Evolutionary conservation across 176 grass and related monocot genomes (phyloP).

Genomic region (Puya raimondii): DNA sequence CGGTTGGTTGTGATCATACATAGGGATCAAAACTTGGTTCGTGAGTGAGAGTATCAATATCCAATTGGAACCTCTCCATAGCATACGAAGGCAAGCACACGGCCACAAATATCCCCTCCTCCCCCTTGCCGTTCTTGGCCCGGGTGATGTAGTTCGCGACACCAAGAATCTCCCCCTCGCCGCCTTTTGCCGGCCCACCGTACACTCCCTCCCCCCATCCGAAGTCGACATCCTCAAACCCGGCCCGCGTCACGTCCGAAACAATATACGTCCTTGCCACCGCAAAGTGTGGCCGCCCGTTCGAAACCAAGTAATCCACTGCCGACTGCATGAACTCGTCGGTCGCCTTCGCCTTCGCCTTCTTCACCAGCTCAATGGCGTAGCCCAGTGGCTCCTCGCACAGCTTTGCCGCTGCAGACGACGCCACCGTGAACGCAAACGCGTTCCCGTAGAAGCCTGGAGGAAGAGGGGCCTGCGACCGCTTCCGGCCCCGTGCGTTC

Average conservation of each 20-base stretch:
- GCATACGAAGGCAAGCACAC: slow-evolving; percentile 25
- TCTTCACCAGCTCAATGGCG: slow-evolving; percentile 19
- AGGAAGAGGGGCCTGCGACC: slow-evolving; percentile 6
- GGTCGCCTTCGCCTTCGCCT: slow-evolving; percentile 15
- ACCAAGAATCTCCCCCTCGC: slow-evolving; percentile 5
- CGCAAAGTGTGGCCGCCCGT: slow-evolving; percentile 10
- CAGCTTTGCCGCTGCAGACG: slow-evolving; percentile 5
- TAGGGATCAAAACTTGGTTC: not conserved
- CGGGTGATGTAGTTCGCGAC: slow-evolving; percentile 19
- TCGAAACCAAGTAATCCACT: slow-evolving; percentile 9
- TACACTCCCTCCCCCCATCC: slow-evolving; percentile 29
- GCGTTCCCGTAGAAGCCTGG: slow-evolving; percentile 32
- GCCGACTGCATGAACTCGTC: slow-evolving; percentile 28
- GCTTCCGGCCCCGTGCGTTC: slow-evolving; percentile 24
- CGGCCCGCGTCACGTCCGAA: slow-evolving; percentile 21
- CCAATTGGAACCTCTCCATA: slow-evolving; percentile 30
- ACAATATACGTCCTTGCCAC: slow-evolving; percentile 28
- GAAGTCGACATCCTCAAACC: slow-evolving; percentile 27
- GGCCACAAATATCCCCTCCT: slow-evolving; percentile 26
- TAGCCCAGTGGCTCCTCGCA: not conserved
- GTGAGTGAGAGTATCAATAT: slow-evolving; percentile 10
- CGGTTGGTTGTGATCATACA: too few species aligned
- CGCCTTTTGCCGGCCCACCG: slow-evolving; percentile 16
- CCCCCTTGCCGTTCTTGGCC: slow-evolving; percentile 26
- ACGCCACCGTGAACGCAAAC: slow-evolving; percentile 13